Base-by-base conservation (phyloP, 2,329 filamentous ascomycete genomes). In the Pseudogymnoascus sp. region DNA sequence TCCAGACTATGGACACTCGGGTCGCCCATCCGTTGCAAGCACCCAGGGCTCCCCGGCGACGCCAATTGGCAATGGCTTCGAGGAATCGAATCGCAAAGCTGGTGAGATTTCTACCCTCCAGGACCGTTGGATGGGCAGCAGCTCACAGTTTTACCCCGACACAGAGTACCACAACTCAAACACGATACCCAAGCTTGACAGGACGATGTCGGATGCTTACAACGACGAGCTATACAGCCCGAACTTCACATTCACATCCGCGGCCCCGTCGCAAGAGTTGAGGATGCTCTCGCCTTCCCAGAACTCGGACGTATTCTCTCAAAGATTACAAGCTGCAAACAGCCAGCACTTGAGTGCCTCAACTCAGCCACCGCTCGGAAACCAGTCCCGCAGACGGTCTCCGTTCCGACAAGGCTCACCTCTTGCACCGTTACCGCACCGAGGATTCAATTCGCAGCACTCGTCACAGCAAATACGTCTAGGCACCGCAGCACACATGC, bases 161-260 rank as follows among this genome's bases (percentile, higher is more conserved):
- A 71, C 75, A 78, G 71, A 74, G 78, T 75, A 69, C 80, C 85
- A 82, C 84, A 78, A 77, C 67, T 77, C 77, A 67, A 75, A 78
- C 65, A 78, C 80, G 39, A 78, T 86, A 25, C 89, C 92, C 25
- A 94, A 93, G 75, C 83, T 96, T 66, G 88, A 92, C 68, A 83
- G 91, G 62, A 94, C 92, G 0, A 91, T 94, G 77, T 93, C 91
- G 16, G 91, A 95, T 71, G 83, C 91, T 59, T 93, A 90, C 71
- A 83, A 85, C 69, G 92, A 96, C 73, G 91, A 94, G 73, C 82
- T 96, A 0, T 96, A 90, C 79, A 92, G 88, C 68, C 87, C 89
- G 0, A 82, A 80, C 68, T 85, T 86, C 64, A 80, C 78, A 35
- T 80, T 86, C 69, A 82, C 82, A 0, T 81, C 84, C 0, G 77